Evolutionary conservation across 2,329 filamentous ascomycete genomes (phyloP), one percentile per base, ranked within the genome.

Genomic region (Aspergillus sergii): DNA sequence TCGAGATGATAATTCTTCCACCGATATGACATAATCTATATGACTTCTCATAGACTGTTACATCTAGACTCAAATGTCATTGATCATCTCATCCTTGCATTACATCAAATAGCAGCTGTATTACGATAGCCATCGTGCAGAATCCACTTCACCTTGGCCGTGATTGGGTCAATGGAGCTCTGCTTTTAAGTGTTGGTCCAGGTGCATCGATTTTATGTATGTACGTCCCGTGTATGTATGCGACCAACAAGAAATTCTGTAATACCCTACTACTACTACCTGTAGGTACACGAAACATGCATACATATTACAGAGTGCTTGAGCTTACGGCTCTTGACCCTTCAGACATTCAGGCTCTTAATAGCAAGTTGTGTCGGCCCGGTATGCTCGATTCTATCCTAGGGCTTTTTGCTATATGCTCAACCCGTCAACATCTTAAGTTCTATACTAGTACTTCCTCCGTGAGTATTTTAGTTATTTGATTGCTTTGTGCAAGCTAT

Each of bases 221-320:
- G 59, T 59, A 41, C 32, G 62, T 56, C 28, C 23, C n/a, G 28
- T 23, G 21, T 34, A 45, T 30, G 8, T 46, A 50, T 21, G 39
- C 57, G n/a, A 55, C 55, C 23, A 23, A 56, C 48, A 59, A 57
- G 48, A 54, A 23, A 28, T 41, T 56, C 39, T 28, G 32, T 34
- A 60, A 26, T 55, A 36, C 26, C 30, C 26, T 39, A 23, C 32
- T 28, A 26, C 11, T 23, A 46, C 43, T 12, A 21, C 19, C 51
- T 63, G 61, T 65, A 65, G 60, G 61, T 61, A 63, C 63, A 59
- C 55, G 57, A 50, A 61, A 54, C 58, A 56, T 63, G 61, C 64
- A 65, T 63, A 56, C 26, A 51, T 43, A 43, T 26, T 55, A 39
- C 51, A 41, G 39, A 41, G 39, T n/a, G 39, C 12, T 36, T 26